Conservation (phyloP, 345 rosid genomes). For the Hypericum androsaemum region DNA sequence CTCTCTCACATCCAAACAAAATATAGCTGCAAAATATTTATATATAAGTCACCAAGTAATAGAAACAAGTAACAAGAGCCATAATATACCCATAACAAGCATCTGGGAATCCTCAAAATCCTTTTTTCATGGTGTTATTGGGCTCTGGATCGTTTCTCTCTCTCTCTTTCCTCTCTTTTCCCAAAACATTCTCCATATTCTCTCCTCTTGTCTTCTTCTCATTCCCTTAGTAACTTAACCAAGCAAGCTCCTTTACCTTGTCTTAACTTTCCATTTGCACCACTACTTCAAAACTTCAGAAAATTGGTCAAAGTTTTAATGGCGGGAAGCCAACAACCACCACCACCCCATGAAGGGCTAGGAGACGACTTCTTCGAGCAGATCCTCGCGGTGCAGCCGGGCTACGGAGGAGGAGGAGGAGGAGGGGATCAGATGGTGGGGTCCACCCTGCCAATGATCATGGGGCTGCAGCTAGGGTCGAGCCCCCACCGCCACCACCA, state of each 20-base stretch:
- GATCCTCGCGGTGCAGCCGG: conserved; percentile 46
- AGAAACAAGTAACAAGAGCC: too few relatives aligned
- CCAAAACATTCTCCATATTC: too few relatives aligned
- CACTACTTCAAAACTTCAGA: neutral
- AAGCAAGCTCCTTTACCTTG: neutral
- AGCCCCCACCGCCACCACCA: too few relatives aligned
- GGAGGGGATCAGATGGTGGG: conserved; percentile 16
- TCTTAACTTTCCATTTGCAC: neutral
- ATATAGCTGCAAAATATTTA: neutral
- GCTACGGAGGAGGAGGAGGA: conserved; percentile 27
- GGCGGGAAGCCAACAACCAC: conserved; percentile 44
- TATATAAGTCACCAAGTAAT: too few relatives aligned
- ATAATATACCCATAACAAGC: neutral
- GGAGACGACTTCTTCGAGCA: conserved; percentile 73
- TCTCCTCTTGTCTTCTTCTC: conserved; percentile 13
- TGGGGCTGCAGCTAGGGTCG: conserved; percentile 43
- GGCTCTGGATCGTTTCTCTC: conserved; percentile 32
- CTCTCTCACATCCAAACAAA: conserved; percentile 6
- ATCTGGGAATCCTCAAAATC: conserved; percentile 29
- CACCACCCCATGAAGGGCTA: conserved; percentile 18
- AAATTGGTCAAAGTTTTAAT: conserved; percentile 11
- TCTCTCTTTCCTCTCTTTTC: too few relatives aligned
- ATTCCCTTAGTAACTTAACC: conserved; percentile 13
- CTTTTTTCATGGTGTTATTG: conserved; percentile 37
- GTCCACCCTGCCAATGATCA: conserved; percentile 32